These are phyloP conservation scores for Rasamsonia emersonii DNA, from an alignment of 2,329 filamentous ascomycete species.

Conservation along the genomic window DNA sequence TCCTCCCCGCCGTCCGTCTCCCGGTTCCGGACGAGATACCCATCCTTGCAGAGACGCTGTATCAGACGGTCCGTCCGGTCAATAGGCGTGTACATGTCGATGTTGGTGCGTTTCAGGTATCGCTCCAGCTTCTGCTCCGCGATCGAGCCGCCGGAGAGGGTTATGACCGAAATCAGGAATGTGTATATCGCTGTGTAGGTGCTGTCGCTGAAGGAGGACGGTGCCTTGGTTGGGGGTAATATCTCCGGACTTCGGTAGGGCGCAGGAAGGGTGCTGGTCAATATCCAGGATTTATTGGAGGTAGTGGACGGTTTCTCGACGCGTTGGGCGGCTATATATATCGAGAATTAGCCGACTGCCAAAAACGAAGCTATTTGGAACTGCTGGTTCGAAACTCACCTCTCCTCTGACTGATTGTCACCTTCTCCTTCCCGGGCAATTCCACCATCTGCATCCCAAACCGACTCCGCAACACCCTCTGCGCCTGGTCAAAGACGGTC, in stretches of 20 bases:
- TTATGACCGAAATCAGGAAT: slow-evolving; percentile 67
- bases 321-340: slow-evolving; percentile 41
- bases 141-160: slow-evolving; percentile 62
- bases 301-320: slow-evolving; percentile 34
- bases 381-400: slow-evolving; percentile 39
- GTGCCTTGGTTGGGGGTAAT: slow-evolving; percentile 58
- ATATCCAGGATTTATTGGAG: slow-evolving; percentile 65
- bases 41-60: slow-evolving; percentile 67
- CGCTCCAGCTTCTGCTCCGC: slow-evolving; percentile 70
- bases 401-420: slow-evolving; percentile 70
- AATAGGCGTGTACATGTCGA: slow-evolving; percentile 63
- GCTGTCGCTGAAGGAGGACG: slow-evolving; percentile 61
- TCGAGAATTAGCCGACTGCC: neutral
- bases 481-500: slow-evolving; percentile 66
- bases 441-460: slow-evolving; percentile 95
- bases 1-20: slow-evolving; percentile 66
- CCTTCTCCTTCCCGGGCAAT: slow-evolving; percentile 70
- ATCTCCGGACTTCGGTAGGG: slow-evolving; percentile 60
- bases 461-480: slow-evolving; percentile 57
- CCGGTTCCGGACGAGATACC: slow-evolving; percentile 67
- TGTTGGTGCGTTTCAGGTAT: slow-evolving; percentile 65
- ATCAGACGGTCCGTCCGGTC: slow-evolving; percentile 70
- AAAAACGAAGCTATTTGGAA: neutral
- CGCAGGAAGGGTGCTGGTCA: slow-evolving; percentile 63
- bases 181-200: slow-evolving; percentile 75